Base-by-base conservation (phyloP, 441 rosid species). In the Arabidopsis lyrata region DNA sequence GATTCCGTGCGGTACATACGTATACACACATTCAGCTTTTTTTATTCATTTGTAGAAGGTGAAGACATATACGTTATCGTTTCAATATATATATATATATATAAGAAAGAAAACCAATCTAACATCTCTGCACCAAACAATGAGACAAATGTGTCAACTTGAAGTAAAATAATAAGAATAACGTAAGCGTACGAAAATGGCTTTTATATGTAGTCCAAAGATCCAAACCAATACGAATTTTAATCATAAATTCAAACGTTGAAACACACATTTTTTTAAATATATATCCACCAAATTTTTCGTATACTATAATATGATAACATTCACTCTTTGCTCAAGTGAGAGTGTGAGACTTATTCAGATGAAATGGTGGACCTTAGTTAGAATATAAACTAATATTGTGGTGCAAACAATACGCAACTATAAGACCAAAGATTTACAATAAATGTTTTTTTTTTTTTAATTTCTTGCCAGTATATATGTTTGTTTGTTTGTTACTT, bases 11-110 rank as follows among this genome's bases (percentile, higher is more conserved):
- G 66, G 59, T 65, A 47, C 59, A 47, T 47, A 6, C 11, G 7
- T 22, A 2, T 35, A 15, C 15, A 24, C 29, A 34, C 38, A 53
- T 39, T 35, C 29, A 24, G 42, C 18, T 73, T 47, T 24, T 55
- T 14, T 4, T 16, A 35, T 47, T 48, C 6, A 27, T 64, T 45
- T 35, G 41, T 65, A 13, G 16, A 48, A 13, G 18, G 67, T 38
- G 42, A 29, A 48, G 61, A 74, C 41, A 41, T 18, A 20, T 66
- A 58, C 78, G 67, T 59, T 58, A 50, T 39, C 72, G 13, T 38
- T 67, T 6, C 31, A 57, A 39, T 57, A 58, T n/a, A n/a, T n/a
- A n/a, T n/a, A n/a, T 27, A 27, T 4, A 57, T 42, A 54, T 6
- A 52, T 9, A 38, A 32, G 1, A 24, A n/a, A 1, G 11, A 7